A percentile compares a stretch with the other conserved stretches of the same genome.
Evolutionary conservation across 805 yeast genomes (phyloP).

Genomic region (Sugiyamaella marilandica): DNA sequence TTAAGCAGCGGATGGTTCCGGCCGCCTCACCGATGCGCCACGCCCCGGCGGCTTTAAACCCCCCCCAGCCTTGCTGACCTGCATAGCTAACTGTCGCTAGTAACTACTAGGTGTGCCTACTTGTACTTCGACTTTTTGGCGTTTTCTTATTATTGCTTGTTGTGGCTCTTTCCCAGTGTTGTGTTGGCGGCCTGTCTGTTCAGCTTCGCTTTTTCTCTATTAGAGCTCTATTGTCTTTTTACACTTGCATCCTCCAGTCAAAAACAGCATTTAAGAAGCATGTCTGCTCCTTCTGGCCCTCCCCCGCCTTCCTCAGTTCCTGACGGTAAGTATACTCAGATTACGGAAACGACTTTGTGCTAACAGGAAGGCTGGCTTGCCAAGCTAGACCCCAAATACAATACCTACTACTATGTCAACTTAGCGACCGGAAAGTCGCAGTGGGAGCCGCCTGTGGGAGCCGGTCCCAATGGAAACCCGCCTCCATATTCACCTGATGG

Average conservation of each 20-base stretch:
- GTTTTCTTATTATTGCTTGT: too few relatives aligned
- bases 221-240: too few relatives aligned
- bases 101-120: too few relatives aligned
- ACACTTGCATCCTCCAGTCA: too few relatives aligned
- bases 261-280: neutral
- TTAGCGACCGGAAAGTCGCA: constrained; percentile 69
- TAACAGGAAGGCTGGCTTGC: constrained; percentile 34
- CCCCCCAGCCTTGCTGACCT: neutral
- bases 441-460: constrained; percentile 75
- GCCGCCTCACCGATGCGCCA: too few relatives aligned
- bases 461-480: constrained; percentile 24
- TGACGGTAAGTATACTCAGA: constrained; percentile 17
- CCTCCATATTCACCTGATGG: constrained; percentile 10
- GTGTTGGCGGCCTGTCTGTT: too few relatives aligned
- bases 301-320: constrained; percentile 26
- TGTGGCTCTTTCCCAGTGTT: too few relatives aligned
- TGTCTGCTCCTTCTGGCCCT: constrained; percentile 21
- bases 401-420: constrained; percentile 77
- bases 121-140: too few relatives aligned
- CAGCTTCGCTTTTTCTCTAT: too few relatives aligned
- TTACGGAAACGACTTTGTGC: neutral
- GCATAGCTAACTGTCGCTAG: neutral
- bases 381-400: constrained; percentile 37
- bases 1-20: too few relatives aligned
- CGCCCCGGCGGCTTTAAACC: too few relatives aligned